Evolutionary conservation across 148 eudicot genomes (phyloP), one percentile per base, ranked within the genome.

Genomic region (Talinum fruticosum): DNA sequence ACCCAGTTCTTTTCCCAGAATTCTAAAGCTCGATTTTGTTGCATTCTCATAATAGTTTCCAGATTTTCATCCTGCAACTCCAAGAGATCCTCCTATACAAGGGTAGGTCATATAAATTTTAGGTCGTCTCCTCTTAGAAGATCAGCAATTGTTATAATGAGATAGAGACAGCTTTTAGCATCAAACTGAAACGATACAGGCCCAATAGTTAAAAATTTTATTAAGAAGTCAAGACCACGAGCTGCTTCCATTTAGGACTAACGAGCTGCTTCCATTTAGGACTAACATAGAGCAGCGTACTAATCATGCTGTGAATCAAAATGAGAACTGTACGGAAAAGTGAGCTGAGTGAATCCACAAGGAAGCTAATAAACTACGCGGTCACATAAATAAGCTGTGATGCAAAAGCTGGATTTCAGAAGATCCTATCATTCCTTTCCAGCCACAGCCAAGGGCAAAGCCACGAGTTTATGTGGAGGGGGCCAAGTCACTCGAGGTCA

Each of bases 1-100:
- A 96, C 99, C 99, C 99, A 96, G 82, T 93, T 96, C 82, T 85
- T 96, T 84, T 93, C 95, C 99, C 99, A 96, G 82, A 96, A 96
- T 76, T 96, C 97, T 34, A 87, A 78, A 66, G 89, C 97, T 74
- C 99, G 89, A 13, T 29, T 78, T 81, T 90, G 90, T 71, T 96
- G 92, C 69, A 81, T 89, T 83, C 78, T 87, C 87, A 93, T 86
- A 37, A 82, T 70, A 66, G 84, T 87, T 81, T 92, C 93, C 84
- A 96, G 89, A 66, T 82, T 77, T 54, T 86, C 81, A 82, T 96
- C 97, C 80, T 96, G 99, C 78, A 96, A 88, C 90, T 93, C 97
- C 83, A 77, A 69, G 29, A 96, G 90, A 82, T 96, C 99, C 87
- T 93, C 99, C 99, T 96, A 80, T 54, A 73, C 65, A 76, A 36